Evolutionary conservation across 2,329 filamentous ascomycete species (phyloP), one percentile per base, ranked within the genome.

Genomic region (Alternaria angustiovoidea): DNA sequence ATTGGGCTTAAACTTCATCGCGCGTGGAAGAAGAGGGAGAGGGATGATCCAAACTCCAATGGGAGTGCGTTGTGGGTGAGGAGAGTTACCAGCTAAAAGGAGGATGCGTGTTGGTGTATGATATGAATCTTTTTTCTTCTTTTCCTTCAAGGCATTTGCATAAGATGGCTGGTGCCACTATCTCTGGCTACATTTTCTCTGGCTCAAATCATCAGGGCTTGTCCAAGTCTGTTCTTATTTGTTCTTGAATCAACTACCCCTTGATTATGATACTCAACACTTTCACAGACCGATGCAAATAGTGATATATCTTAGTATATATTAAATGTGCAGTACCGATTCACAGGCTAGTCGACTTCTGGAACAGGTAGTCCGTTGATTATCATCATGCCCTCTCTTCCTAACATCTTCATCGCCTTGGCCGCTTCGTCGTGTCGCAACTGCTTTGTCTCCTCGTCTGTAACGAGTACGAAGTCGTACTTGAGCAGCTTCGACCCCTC

Each of bases 401-500:
- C 91, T 62, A 92, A 75, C 67, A 86, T 85, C 74, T 86, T 81
- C 79, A 94, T 81, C 0, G 91, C 91, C 67, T 89, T 84, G 67
- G 85, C 81, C 1, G 91, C 90, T 69, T 89, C 86, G 73, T 86
- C 80, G 70, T 91, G 88, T 54, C 90, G 84, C 75, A 95, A 75
- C 62, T 84, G 80, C 63, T 82, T 84, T 30, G 91, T 89, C 78
- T 95, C 90, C 62, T 88, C 81, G 62, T 92, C 85, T 0, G 87
- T 88, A 1, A 92, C 89, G 8, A 96, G 82, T 36, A 95, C 89
- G 76, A 96, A 96, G 67, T 94, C 89, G 67, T 93, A 90, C 53
- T 81, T 86, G 48, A 93, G 76, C 63, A 92, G 70, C 75, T 87
- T 87, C 22, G 82, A 85, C 8, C 87, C 90, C 66, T 89, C 86